phyloP scores from a whole-genome alignment of 148 eudicot genomes.

The Polygonum aviculare region DNA sequence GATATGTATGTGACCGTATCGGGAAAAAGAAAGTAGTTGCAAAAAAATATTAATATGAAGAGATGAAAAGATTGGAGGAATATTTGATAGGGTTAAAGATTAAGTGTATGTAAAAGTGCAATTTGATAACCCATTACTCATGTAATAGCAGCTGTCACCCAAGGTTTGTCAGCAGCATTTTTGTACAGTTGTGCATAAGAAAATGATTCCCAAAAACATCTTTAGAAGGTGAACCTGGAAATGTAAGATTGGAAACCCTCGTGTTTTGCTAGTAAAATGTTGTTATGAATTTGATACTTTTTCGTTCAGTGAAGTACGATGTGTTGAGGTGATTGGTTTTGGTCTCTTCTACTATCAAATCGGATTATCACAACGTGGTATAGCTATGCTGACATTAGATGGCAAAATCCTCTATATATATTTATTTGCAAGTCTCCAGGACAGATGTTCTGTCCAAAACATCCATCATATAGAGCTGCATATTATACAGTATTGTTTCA shows the following conservation, averaged over 20 bases:
- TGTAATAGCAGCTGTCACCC: conserved; percentile 6
- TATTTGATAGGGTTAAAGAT: background rate
- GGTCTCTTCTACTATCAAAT: background rate
- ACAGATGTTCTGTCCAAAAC: background rate
- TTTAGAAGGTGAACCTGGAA: background rate
- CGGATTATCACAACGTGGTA: background rate
- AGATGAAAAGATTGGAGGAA: conserved; percentile 1
- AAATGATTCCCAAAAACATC: background rate
- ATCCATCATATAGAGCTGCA: background rate
- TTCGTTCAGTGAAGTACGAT: background rate
- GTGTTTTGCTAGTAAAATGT: background rate
- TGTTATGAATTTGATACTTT: background rate
- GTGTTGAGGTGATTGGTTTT: background rate
- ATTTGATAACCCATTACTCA: background rate
- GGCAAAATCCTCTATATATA: too few species aligned
- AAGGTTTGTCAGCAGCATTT: conserved; percentile 6
- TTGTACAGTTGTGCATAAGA: conserved; percentile 8
- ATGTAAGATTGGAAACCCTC: background rate
- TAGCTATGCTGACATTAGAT: background rate
- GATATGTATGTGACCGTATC: conserved; percentile 1
- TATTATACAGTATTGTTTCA: too few species aligned
- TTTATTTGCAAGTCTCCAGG: background rate
- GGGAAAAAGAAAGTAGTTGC: background rate
- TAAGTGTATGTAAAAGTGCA: conserved; percentile 1
- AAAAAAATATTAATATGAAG: background rate